Evolutionary conservation across 495 filamentous ascomycete genomes (phyloP).

Genomic region (Terfezia claveryi): DNA sequence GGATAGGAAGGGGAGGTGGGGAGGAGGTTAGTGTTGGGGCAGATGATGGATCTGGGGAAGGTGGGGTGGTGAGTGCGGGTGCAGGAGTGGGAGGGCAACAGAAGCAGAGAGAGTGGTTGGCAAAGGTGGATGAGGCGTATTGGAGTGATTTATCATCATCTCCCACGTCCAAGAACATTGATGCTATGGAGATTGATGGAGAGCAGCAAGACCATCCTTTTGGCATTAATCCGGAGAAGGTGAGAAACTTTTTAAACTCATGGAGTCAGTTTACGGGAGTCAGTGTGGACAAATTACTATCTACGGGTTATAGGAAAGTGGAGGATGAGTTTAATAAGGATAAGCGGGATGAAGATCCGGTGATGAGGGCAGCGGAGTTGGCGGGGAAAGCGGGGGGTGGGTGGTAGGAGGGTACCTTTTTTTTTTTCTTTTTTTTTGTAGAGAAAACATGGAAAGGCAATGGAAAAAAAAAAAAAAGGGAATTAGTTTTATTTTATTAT

Average conservation of each 20-base stretch:
- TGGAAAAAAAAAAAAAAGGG: too few species aligned
- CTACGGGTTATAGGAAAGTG: conserved; percentile 73
- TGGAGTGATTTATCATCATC: conserved; percentile 28
- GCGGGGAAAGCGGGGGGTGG: conserved; percentile 86
- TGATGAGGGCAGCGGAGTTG: conserved; percentile 62
- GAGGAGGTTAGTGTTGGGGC: conserved; percentile 13
- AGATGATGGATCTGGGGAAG: conserved; percentile 14
- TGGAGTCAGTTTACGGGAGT: conserved; percentile 56
- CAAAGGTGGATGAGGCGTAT: conserved; percentile 78
- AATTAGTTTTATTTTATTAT: too few species aligned
- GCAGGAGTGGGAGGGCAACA: conserved; percentile 36
- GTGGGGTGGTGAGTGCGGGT: conserved; percentile 15
- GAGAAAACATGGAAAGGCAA: too few species aligned
- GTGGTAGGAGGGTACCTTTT: conserved; percentile 34
- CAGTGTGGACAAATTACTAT: conserved; percentile 46
- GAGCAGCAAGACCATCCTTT: neutral
- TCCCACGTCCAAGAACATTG: neutral
- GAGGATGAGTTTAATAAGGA: conserved; percentile 81
- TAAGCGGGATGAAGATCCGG: conserved; percentile 36
- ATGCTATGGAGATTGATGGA: conserved; percentile 8
- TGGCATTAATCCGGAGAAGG: too few species aligned
- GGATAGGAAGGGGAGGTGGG: neutral
- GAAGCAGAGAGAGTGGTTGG: conserved; percentile 73
- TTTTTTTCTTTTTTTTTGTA: too few species aligned
- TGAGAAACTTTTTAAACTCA: conserved; percentile 29